Conservation (phyloP, 208 protist genomes). For the Trypanosoma mega region DNA sequence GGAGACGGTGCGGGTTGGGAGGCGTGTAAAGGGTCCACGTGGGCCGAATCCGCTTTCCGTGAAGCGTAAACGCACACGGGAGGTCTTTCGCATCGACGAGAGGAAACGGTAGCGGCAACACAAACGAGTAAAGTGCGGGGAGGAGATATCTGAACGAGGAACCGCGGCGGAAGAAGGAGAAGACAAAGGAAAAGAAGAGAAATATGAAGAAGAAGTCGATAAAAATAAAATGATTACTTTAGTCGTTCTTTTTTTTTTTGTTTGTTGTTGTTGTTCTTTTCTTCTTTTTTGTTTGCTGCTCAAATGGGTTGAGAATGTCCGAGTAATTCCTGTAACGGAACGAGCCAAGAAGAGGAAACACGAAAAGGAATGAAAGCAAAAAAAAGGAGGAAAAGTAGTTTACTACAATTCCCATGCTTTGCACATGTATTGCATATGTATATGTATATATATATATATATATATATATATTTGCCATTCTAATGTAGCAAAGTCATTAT, state of each 20-base stretch:
- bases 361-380: too few relatives aligned
- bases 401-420: too few relatives aligned
- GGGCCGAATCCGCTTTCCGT: conserved; percentile 76
- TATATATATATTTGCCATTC: not conserved
- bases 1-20: too few relatives aligned
- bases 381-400: too few relatives aligned
- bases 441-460: conserved; percentile 2
- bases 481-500: too few relatives aligned
- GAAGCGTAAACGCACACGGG: conserved; percentile 73
- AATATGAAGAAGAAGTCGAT: not conserved
- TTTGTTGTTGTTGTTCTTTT: conserved; percentile 10
- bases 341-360: too few relatives aligned
- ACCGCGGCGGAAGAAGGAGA: too few relatives aligned
- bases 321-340: too few relatives aligned
- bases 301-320: not conserved
- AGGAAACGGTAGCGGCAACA: too few relatives aligned
- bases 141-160: too few relatives aligned
- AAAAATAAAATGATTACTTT: conserved; percentile 4
- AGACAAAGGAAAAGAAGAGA: conserved; percentile 9
- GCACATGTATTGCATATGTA: not conserved
- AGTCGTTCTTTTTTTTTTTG: conserved; percentile 11
- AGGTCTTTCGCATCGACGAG: conserved; percentile 53
- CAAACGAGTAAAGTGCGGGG: too few relatives aligned
- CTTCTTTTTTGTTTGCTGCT: not conserved
- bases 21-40: not conserved